Base-by-base conservation (phyloP, 768 basidiomycete species). In the Kwoniella sp. region DNA sequence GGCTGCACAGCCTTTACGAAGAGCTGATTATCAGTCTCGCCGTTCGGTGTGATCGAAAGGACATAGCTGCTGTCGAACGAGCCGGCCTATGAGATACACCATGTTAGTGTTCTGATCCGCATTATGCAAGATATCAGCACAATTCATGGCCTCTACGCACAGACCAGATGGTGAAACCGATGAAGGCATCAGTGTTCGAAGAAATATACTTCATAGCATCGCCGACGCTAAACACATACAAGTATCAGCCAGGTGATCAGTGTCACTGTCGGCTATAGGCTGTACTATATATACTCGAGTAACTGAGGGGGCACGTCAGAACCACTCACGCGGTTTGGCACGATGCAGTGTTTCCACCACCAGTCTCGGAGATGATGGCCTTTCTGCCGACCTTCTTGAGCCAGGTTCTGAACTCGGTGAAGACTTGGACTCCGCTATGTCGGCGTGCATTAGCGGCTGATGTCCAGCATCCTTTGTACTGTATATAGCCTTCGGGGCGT, bases 291-390 rank as follows among this genome's bases (percentile, higher is more conserved):
- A n/a, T n/a, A n/a, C n/a, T n/a, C n/a, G n/a, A n/a, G n/a, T n/a
- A n/a, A n/a, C n/a, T n/a, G n/a, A n/a, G n/a, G n/a, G n/a, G n/a
- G n/a, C n/a, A n/a, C n/a, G n/a, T n/a, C n/a, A n/a, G n/a, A n/a
- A 84, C 79, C 47, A 82, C 84, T 58, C 57, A 71, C 65, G 81
- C 83, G 19, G 77, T 72, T 4, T 82, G 77, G 68, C 86, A 87
- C 9, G 82, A 82, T 9, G 81, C 80, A 19, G 81, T 73, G 67
- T 86, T 82, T 13, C 86, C 86, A 19, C 85, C 86, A 40, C 86
- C 86, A 1, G 85, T 86, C 71, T 87, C 86, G 10, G 85, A 84
- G 72, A 86, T 83, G 69, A 88, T 79, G 0, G 86, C 86, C 68
- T 85, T 84, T 19, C 86, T 81, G 1, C 80, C 80, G 51, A 86